Evolutionary conservation across 176 grass and related monocot species (phyloP), one percentile per base, ranked within the genome.

Genomic region (Cenchrus americanus): DNA sequence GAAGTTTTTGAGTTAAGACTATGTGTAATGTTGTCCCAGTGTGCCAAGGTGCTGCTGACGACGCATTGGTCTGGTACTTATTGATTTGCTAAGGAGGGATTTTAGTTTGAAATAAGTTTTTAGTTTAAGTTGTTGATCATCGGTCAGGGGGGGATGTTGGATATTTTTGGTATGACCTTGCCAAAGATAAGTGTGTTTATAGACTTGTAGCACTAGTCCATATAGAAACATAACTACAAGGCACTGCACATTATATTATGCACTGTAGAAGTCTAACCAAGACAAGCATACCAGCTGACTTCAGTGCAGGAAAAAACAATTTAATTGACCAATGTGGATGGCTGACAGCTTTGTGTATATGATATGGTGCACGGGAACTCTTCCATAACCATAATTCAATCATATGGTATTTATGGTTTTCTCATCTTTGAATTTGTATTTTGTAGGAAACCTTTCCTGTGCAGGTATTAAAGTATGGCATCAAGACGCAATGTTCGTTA

Each of bases 401-500:
- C 66, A 54, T 66, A n/a, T 62, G 40, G 0, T 23, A 15, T 82
- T 46, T 50, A 3, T 47, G 32, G 44, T 70, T 59, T 15, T 48
- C 37, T 54, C 17, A 44, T 42, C 75, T 74, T 8, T 69, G 15
- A 21, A 63, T 23, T n/a, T 27, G 12, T 66, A 61, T 72, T 64
- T 60, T 71, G 63, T 14, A 32, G 77, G 59, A 24, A 61, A 43
- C 8, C 9, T 70, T 82, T 59, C 11, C 5, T 51, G 54, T 49
- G 5, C 26, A 79, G 79, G 22, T 42, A 51, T 26, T 71, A 49
- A 80, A 83, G 7, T 67, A 98, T 98, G 96, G 77, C 85, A 3
- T 21, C 83, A 10, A 89, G 85, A 86, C 92, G 91, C 48, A 89
- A 90, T 34, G 84, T 90, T 86, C 66, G 32, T 12, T 98, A 95